phyloP scores from a whole-genome alignment of 805 yeast genomes.

The Nakazawaea ernobii region DNA sequence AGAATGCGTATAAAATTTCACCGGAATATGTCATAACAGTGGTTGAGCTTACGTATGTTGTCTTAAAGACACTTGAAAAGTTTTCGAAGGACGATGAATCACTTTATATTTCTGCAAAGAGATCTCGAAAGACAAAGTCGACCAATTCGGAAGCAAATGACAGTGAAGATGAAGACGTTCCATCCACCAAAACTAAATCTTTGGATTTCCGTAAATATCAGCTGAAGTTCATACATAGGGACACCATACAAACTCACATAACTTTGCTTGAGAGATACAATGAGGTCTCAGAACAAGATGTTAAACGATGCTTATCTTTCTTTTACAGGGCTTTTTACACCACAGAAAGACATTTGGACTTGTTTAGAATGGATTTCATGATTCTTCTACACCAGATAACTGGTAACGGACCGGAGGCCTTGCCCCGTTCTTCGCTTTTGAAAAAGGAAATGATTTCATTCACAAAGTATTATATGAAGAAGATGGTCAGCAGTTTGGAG shows the following conservation, averaged over 20 bases:
- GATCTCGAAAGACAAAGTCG: conserved; percentile 13
- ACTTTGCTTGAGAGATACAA: conserved; percentile 52
- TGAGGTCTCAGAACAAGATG: conserved; percentile 54
- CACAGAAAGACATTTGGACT: conserved; percentile 48
- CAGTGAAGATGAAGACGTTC: conserved; percentile 20
- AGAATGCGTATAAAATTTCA: conserved; percentile 57
- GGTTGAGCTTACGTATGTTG: conserved; percentile 58
- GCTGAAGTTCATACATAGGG: conserved; percentile 45
- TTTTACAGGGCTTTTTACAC: conserved; percentile 67
- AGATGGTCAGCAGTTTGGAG: conserved; percentile 40
- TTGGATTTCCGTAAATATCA: conserved; percentile 40
- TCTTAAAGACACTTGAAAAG: conserved; percentile 62
- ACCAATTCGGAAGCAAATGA: conserved; percentile 21
- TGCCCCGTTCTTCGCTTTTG: conserved; percentile 38
- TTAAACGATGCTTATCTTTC: conserved; percentile 61
- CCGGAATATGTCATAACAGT: conserved; percentile 54
- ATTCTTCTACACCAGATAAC: conserved; percentile 47
- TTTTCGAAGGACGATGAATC: conserved; percentile 43
- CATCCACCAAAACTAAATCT: conserved; percentile 33
- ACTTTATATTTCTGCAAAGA: conserved; percentile 7
- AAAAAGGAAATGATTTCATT: conserved; percentile 62
- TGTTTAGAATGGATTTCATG: conserved; percentile 74
- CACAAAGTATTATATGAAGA: conserved; percentile 57
- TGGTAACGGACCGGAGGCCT: conserved; percentile 39
- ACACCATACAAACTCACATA: conserved; percentile 61